Conservation (phyloP, 345 rosid genomes). For the Trapa bicornis region DNA sequence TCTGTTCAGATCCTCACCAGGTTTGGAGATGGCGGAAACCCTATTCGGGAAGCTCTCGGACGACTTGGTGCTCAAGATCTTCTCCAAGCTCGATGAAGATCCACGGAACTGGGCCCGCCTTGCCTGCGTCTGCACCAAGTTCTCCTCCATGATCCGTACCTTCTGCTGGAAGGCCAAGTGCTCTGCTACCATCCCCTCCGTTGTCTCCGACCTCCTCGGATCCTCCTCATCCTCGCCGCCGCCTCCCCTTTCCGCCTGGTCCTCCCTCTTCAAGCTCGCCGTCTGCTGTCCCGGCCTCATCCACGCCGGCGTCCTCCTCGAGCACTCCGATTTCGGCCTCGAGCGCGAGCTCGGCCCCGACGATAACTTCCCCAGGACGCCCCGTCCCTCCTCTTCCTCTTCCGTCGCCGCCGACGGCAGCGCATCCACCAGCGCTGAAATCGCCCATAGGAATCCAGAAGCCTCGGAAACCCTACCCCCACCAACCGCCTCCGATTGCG, state of each 20-base stretch:
- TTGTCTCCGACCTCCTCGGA: conserved; percentile 50
- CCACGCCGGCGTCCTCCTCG: conserved; percentile 83
- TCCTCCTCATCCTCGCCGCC: conserved; percentile 16
- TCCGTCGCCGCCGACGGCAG: conserved; percentile 1
- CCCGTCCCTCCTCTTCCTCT: conserved; percentile 1
- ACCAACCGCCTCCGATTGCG: conserved; percentile 9
- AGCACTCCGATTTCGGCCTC: conserved; percentile 86
- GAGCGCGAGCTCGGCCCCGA: conserved; percentile 90
- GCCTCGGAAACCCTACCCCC: neutral
- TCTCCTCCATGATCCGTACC: conserved; percentile 59
- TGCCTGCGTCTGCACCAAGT: conserved; percentile 76
- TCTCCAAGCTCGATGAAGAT: conserved; percentile 79
- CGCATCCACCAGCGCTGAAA: neutral
- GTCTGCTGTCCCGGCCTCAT: conserved; percentile 87
- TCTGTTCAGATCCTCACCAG: too few relatives aligned
- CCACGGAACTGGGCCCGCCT: conserved; percentile 77
- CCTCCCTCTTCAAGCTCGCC: conserved; percentile 62
- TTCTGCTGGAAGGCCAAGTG: conserved; percentile 63
- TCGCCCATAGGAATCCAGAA: conserved; percentile 6
- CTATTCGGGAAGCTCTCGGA: conserved; percentile 53
- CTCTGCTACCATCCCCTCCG: conserved; percentile 39
- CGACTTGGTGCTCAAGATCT: conserved; percentile 66
- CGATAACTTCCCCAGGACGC: conserved; percentile 17
- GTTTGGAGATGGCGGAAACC: conserved; percentile 26
- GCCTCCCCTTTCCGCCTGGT: conserved; percentile 30